Percentiles rank a stretch among this genome's conserved stretches.
Conservation (phyloP, 1,284 basidiomycete species). For the Melampsora americana region DNA sequence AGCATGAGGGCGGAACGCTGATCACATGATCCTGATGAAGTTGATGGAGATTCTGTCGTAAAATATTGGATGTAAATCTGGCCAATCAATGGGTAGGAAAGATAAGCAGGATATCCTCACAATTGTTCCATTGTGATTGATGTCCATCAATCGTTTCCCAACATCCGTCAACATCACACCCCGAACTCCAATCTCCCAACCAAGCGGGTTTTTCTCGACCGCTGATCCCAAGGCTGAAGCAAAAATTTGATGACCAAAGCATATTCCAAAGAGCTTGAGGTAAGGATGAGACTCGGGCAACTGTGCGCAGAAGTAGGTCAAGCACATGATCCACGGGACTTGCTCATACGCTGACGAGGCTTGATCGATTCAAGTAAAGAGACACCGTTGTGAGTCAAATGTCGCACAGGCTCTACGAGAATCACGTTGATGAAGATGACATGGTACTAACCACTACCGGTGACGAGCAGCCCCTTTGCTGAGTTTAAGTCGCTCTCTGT, state of each 20-base stretch:
- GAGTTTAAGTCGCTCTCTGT: not conserved
- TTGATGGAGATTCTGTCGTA: too few species aligned
- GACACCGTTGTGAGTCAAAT: not conserved
- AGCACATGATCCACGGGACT: slow-evolving; percentile 11
- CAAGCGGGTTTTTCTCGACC: slow-evolving; percentile 6
- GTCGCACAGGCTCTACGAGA: not conserved
- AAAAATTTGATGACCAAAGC: slow-evolving; percentile 37
- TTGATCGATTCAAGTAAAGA: not conserved
- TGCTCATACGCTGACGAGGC: slow-evolving; percentile 30
- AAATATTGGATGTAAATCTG: too few species aligned
- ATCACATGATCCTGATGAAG: too few species aligned
- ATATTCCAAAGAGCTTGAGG: slow-evolving; percentile 28
- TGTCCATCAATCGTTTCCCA: too few species aligned
- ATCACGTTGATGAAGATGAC: not conserved
- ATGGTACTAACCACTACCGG: slow-evolving; percentile 21
- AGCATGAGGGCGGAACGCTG: too few species aligned
- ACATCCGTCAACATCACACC: too few species aligned
- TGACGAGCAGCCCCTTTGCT: slow-evolving; percentile 10
- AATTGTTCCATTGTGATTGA: too few species aligned
- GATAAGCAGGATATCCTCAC: too few species aligned
- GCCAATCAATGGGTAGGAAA: too few species aligned
- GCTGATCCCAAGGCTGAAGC: slow-evolving; percentile 8
- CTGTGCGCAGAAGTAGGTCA: not conserved
- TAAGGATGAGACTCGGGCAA: not conserved
- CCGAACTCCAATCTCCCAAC: slow-evolving; percentile 26